A percentile compares a stretch with the other conserved stretches of the same genome.
phyloP scores from a whole-genome alignment of 2,329 filamentous ascomycete species.

The Monosporascus sp. region DNA sequence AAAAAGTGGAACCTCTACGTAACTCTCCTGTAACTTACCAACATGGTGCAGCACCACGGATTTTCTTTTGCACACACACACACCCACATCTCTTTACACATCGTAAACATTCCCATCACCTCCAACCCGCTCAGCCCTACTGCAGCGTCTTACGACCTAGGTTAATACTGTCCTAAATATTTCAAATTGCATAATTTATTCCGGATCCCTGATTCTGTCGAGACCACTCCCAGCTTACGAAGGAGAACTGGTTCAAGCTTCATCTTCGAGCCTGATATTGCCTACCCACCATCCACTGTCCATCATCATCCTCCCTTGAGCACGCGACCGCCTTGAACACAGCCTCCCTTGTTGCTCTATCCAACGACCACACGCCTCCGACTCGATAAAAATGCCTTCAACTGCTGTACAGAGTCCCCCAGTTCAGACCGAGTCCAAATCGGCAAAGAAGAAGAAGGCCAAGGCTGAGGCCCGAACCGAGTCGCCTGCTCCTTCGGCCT shows the following conservation, averaged over 20 bases:
- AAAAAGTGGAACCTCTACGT: no score
- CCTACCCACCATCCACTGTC: constrained; percentile 3
- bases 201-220: neutral
- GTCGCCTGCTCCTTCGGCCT: constrained; percentile 48
- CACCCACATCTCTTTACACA: neutral
- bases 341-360: neutral
- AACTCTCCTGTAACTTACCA: no score
- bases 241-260: neutral
- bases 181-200: neutral
- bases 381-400: constrained; percentile 51
- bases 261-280: neutral
- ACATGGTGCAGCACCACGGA: no score
- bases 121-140: neutral
- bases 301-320: constrained; percentile 6
- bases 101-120: neutral
- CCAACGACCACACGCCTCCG: constrained; percentile 1
- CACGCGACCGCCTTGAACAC: constrained; percentile 1
- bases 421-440: constrained; percentile 57
- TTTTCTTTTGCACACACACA: neutral
- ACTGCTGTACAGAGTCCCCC: constrained; percentile 58
- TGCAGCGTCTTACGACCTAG: neutral
- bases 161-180: neutral
- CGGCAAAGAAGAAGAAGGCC: constrained; percentile 64
- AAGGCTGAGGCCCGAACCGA: constrained; percentile 47
- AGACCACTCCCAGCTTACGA: neutral